Evolutionary conservation across 495 filamentous ascomycete genomes (phyloP).

Genomic region (Cercophora scortea): DNA sequence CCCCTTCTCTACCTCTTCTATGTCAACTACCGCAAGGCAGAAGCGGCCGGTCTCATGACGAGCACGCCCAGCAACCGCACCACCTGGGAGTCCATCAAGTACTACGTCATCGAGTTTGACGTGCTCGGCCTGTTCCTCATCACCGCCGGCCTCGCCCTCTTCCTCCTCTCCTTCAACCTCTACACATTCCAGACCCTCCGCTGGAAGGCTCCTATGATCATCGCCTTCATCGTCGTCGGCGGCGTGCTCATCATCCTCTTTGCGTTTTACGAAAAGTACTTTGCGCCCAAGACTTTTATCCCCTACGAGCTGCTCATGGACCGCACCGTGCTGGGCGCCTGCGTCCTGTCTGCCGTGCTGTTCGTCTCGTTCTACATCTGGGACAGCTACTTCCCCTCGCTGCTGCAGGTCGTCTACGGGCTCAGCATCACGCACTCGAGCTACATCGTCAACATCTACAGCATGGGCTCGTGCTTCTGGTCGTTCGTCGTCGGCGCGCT

Average conservation of each 20-base stretch:
- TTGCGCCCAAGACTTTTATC: constrained; percentile 51
- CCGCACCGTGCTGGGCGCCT: constrained; percentile 60
- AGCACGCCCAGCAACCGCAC: constrained; percentile 39
- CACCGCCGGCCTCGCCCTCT: constrained; percentile 30
- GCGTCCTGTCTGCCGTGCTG: constrained; percentile 42
- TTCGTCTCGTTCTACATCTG: constrained; percentile 63
- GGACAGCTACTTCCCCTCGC: constrained; percentile 59
- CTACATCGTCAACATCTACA: constrained; percentile 63
- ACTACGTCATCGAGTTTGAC: constrained; percentile 52
- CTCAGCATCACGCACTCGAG: constrained; percentile 48
- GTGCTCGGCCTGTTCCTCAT: constrained; percentile 37
- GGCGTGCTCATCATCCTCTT: constrained; percentile 42
- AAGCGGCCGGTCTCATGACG: constrained; percentile 41
- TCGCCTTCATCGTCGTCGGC: constrained; percentile 45
- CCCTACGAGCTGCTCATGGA: constrained; percentile 52
- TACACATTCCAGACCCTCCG: constrained; percentile 32
- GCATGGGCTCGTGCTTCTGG: constrained; percentile 59
- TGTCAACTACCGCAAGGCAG: constrained; percentile 53
- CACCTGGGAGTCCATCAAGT: constrained; percentile 34
- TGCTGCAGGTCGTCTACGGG: constrained; percentile 63
- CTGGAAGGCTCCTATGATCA: constrained; percentile 48
- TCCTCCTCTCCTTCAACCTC: constrained; percentile 47
- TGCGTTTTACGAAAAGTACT: constrained; percentile 47
- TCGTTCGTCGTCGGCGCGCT: constrained; percentile 46
- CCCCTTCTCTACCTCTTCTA: constrained; percentile 49